phyloP scores from a whole-genome alignment of 371 early-diverging fungal genomes.

The Rhizopus arrhizus region DNA sequence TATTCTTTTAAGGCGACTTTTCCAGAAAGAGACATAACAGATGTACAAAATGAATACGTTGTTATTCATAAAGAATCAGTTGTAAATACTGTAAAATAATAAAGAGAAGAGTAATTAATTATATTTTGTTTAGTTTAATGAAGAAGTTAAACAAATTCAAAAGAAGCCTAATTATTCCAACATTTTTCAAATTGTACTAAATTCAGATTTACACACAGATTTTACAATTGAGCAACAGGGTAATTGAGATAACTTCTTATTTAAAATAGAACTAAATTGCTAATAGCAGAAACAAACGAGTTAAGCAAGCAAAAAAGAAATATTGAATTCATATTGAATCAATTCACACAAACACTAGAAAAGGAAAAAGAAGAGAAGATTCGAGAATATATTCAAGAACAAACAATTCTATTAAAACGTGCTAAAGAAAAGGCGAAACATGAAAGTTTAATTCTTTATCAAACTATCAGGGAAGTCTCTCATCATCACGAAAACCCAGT shows the following conservation, averaged over 20 bases:
- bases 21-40: background rate
- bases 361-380: conserved; percentile 32
- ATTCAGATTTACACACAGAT: conserved; percentile 15
- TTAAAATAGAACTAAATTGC: background rate
- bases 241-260: background rate
- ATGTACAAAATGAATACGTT: conserved; percentile 26
- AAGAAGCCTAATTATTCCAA: conserved; percentile 27
- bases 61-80: conserved; percentile 19
- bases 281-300: background rate
- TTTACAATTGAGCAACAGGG: conserved; percentile 12
- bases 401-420: conserved; percentile 20
- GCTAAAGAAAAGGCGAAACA: conserved; percentile 28
- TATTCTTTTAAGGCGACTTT: conserved; percentile 29
- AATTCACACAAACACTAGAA: conserved; percentile 21
- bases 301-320: conserved; percentile 28
- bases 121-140: conserved; percentile 19
- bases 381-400: conserved; percentile 29
- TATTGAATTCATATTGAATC: conserved; percentile 27
- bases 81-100: conserved; percentile 12
- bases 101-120: background rate
- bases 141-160: conserved; percentile 19
- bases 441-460: conserved; percentile 28
- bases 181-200: conserved; percentile 32
- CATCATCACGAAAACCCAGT: background rate
- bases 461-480: conserved; percentile 19